Conservation (phyloP, 352 stramenopile genomes). For the Phytophthora pistaciae region DNA sequence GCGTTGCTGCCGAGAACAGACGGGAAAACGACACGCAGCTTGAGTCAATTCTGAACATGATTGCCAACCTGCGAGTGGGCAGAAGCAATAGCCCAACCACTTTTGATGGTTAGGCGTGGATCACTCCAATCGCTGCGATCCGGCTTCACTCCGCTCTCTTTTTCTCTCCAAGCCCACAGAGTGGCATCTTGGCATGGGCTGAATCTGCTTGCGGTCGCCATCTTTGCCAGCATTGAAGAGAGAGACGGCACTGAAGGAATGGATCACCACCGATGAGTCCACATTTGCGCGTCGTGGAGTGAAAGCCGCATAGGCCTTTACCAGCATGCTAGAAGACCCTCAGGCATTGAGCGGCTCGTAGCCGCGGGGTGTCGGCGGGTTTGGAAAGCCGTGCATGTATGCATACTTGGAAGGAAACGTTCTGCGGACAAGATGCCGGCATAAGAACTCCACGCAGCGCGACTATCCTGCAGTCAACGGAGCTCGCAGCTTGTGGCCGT, state of each 20-base stretch:
- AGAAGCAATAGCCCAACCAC: not conserved
- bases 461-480: conserved; percentile 8
- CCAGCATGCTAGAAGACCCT: conserved; percentile 1
- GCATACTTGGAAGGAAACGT: conserved; percentile 3
- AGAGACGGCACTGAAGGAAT: not conserved
- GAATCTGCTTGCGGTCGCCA: conserved; percentile 3
- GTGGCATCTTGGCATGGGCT: not conserved
- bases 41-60: not conserved
- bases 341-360: not conserved
- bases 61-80: not conserved
- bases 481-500: conserved; percentile 1
- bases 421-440: conserved; percentile 22
- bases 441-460: conserved; percentile 21
- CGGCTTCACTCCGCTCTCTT: not conserved
- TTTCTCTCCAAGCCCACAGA: not conserved
- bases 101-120: not conserved
- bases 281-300: conserved; percentile 21
- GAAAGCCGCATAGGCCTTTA: conserved; percentile 14
- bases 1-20: not conserved
- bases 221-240: conserved; percentile 6
- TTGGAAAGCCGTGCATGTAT: not conserved
- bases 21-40: not conserved
- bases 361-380: not conserved
- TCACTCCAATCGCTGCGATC: not conserved
- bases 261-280: not conserved